Percentiles rank a stretch among this genome's conserved stretches.
Evolutionary conservation across 106 monocot genomes (phyloP).

Genomic region (Phalaenopsis aphrodite): DNA sequence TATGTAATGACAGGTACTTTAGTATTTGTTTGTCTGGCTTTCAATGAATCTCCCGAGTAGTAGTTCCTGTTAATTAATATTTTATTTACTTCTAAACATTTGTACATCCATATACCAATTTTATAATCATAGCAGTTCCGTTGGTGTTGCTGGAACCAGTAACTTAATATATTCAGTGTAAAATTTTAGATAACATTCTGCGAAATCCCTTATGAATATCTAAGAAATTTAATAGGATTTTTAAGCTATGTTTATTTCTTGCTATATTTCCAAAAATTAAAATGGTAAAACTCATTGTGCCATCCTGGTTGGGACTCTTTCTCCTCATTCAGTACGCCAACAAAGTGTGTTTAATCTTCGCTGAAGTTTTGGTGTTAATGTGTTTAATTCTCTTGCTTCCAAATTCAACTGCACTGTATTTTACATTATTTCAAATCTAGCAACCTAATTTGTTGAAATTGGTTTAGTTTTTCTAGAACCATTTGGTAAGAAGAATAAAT

Average conservation of each 20-base stretch:
- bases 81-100: not conserved
- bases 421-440: no score
- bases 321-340: not conserved
- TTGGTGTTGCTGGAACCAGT: not conserved
- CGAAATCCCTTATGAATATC: not conserved
- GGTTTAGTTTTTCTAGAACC: not conserved
- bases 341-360: not conserved
- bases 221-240: not conserved
- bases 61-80: not conserved
- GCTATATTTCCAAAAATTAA: not conserved
- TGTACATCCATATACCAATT: not conserved
- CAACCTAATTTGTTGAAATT: not conserved
- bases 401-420: no score
- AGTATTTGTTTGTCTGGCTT: not conserved
- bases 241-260: not conserved
- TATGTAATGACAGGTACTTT: conserved; percentile 39
- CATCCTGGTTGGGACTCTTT: not conserved
- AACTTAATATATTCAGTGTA: not conserved
- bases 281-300: not conserved
- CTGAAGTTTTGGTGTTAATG: not conserved
- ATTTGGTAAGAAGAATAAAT: not conserved
- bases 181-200: not conserved
- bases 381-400: not conserved
- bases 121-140: not conserved
- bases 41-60: not conserved